A percentile compares a stretch with the other conserved stretches of the same genome.
Evolutionary conservation across 257 asterid species (phyloP).

Genomic region (Ballota nigra): DNA sequence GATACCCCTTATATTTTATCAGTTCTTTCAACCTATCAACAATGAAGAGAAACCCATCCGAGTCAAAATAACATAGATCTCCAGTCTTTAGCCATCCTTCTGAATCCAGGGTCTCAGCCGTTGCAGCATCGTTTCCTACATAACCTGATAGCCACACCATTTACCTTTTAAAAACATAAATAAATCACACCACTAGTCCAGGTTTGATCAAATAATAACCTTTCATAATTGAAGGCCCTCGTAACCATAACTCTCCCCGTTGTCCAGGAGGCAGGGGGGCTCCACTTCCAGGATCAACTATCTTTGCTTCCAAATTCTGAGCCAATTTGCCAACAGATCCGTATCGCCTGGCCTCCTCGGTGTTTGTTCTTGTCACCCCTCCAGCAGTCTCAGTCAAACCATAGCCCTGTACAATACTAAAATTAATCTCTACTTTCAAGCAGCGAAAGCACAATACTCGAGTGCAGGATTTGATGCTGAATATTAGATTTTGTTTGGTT

Average conservation of each 20-base stretch:
- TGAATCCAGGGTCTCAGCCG: slow-evolving; percentile 72
- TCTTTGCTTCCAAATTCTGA: slow-evolving; percentile 71
- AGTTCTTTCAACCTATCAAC: slow-evolving; percentile 91
- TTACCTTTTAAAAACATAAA: neutral
- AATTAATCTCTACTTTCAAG: neutral
- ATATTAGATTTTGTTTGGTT: neutral
- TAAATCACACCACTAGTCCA: neutral
- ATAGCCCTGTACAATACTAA: slow-evolving; percentile 60
- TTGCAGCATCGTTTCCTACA: slow-evolving; percentile 76
- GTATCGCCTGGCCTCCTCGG: slow-evolving; percentile 46
- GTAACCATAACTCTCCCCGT: slow-evolving; percentile 84
- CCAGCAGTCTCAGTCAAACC: slow-evolving; percentile 92
- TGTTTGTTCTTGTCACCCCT: slow-evolving; percentile 48
- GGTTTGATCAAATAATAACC: slow-evolving; percentile 37
- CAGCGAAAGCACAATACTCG: neutral
- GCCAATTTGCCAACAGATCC: slow-evolving; percentile 81
- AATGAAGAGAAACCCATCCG: slow-evolving; percentile 71
- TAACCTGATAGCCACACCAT: slow-evolving; percentile 55
- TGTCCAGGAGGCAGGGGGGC: slow-evolving; percentile 69
- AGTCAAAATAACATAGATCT: slow-evolving; percentile 86
- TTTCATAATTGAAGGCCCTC: slow-evolving; percentile 85
- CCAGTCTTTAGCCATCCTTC: slow-evolving; percentile 98
- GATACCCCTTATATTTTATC: slow-evolving; percentile 91
- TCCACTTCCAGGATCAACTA: slow-evolving; percentile 75
- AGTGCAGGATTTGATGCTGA: neutral